Percentiles rank a stretch among this genome's conserved stretches.
Evolutionary conservation across 257 asterid species (phyloP).

Genomic region (Solanum chmielewskii): DNA sequence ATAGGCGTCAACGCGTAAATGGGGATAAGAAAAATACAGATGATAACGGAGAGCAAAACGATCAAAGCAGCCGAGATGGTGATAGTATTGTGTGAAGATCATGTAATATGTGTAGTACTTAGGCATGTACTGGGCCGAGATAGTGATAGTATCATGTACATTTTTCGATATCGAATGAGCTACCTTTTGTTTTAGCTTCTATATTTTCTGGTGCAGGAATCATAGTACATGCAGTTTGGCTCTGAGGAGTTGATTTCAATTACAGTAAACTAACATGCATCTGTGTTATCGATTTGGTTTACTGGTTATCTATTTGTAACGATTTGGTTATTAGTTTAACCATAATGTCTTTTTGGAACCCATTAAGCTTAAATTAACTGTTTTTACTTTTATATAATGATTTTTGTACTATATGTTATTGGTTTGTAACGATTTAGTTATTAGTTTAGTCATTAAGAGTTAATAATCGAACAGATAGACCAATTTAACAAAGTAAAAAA

Average conservation of each 20-base stretch:
- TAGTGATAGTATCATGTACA: neutral
- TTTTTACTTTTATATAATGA: too few relatives aligned
- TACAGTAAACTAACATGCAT: too few relatives aligned
- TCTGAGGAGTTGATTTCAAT: too few relatives aligned
- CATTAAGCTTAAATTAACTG: too few relatives aligned
- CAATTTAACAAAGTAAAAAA: neutral
- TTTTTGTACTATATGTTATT: too few relatives aligned
- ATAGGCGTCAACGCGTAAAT: constrained; percentile 6
- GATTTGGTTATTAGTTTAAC: too few relatives aligned
- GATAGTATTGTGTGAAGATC: constrained; percentile 20
- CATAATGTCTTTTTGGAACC: too few relatives aligned
- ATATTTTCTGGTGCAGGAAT: neutral
- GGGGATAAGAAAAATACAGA: constrained; percentile 13
- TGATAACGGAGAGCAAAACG: neutral
- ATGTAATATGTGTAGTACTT: neutral
- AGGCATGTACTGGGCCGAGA: neutral
- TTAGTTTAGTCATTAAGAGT: too few relatives aligned
- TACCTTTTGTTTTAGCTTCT: neutral
- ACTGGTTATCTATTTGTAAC: too few relatives aligned
- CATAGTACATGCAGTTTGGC: neutral
- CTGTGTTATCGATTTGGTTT: too few relatives aligned
- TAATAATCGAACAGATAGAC: neutral
- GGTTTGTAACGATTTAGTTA: too few relatives aligned
- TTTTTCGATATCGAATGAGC: neutral
- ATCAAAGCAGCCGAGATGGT: neutral